phyloP scores from a whole-genome alignment of 2,329 filamentous ascomycete species.

The Apiospora arundinis region DNA sequence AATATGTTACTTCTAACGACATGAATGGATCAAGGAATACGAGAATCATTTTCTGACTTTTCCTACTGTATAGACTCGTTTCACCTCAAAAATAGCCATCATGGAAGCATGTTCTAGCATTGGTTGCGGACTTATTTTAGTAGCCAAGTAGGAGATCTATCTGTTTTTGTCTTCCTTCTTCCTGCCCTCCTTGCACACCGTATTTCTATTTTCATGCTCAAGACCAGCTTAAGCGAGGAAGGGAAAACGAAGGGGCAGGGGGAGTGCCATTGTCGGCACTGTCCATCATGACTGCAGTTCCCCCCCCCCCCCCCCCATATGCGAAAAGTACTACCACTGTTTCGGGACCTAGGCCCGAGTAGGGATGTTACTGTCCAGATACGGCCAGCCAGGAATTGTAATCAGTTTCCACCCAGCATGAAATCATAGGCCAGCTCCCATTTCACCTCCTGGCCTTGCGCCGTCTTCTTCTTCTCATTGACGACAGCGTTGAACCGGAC shows the following conservation, averaged over 20 bases:
- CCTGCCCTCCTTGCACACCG: background rate
- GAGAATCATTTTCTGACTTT: background rate
- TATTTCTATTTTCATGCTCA: background rate
- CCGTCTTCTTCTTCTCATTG: constrained; percentile 40
- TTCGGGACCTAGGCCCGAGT: background rate
- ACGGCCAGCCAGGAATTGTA: background rate
- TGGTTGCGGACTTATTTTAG: background rate
- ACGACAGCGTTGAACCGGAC: constrained; percentile 47
- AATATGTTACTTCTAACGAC: background rate
- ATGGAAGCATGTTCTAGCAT: background rate
- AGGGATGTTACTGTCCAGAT: background rate
- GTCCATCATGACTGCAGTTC: background rate
- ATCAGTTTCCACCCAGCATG: background rate
- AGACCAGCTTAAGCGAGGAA: background rate
- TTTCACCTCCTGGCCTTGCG: constrained; percentile 57
- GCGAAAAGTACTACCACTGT: background rate
- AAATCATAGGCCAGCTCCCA: constrained; percentile 70
- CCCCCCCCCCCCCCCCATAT: background rate
- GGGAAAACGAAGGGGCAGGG: background rate
- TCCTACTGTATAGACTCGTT: background rate
- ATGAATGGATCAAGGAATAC: background rate
- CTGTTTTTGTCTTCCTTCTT: too few species aligned
- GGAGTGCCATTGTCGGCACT: background rate
- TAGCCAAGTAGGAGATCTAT: background rate
- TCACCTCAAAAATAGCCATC: background rate